Evolutionary conservation across 2,329 filamentous ascomycete species (phyloP), one percentile per base, ranked within the genome.

Genomic region (Colletotrichum musae): DNA sequence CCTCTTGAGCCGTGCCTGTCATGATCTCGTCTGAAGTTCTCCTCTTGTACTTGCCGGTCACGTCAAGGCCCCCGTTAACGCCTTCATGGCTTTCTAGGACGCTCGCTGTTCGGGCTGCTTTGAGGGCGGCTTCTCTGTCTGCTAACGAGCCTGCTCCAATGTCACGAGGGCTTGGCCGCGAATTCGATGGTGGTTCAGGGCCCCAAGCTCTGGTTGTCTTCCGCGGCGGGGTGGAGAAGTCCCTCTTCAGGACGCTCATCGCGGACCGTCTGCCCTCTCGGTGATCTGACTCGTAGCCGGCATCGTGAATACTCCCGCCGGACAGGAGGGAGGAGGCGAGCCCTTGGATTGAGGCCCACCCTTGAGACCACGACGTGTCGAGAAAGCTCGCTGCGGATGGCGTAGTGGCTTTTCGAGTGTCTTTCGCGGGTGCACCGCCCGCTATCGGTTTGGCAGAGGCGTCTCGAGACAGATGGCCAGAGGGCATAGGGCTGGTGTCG

Each of bases 21-120:
- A 79, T 64, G n/a, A 82, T 75, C 60, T 93, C 91, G 74, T 93
- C 91, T 5, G 92, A 94, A 57, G 87, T 91, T 72, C 92, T 85
- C 73, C 90, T 86, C 81, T 94, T 94, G 77, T 85, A 87, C 70
- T 81, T 84, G 28, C 88, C 86, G 2, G 81, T 78, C 28, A 87
- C 80, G 73, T 91, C 87, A 50, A 91, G 76, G 2, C 86, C 86
- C 3, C 86, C 87, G 68, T 89, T 89, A 43, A 88, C 87, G 16
- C 87, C 87, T 6, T 89, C 86, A 62, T 90, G 85, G 63, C 87
- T 89, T 75, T 92, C 88, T 51, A 92, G 76, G 4, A 91, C 82
- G 71, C 87, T 89, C 26, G 87, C 88, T 50, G 83, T 89, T 75
- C 85, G 87, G 67, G 85, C 86, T 18, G 87, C 86, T 72, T 83